These are phyloP conservation scores for Talaromyces trachyspermus DNA, from an alignment of 495 filamentous ascomycete genomes.

Conservation along the genomic window DNA sequence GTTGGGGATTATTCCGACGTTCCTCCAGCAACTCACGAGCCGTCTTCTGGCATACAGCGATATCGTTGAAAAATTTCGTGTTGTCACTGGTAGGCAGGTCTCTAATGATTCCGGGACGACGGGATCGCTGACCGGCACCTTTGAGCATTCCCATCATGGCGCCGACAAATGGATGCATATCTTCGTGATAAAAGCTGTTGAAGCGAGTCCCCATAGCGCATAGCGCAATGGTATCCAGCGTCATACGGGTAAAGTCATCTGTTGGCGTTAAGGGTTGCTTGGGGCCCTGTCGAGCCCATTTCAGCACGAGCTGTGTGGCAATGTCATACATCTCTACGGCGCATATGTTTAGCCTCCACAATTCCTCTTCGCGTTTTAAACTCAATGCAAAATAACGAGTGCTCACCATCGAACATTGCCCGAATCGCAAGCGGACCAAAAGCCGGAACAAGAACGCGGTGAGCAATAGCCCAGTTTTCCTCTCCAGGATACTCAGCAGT, in stretches of 20 bases:
- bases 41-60: constrained; percentile 45
- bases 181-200: constrained; percentile 65
- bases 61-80: constrained; percentile 51
- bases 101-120: constrained; percentile 44
- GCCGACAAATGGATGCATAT: constrained; percentile 58
- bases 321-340: constrained; percentile 62
- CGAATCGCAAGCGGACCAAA: constrained; percentile 66
- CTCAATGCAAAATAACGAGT: too few relatives aligned
- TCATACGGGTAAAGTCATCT: constrained; percentile 70
- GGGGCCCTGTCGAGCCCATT: constrained; percentile 64
- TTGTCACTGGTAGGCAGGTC: constrained; percentile 43
- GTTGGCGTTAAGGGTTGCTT: constrained; percentile 47
- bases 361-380: too few relatives aligned
- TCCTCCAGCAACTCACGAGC: constrained; percentile 52
- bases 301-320: constrained; percentile 59
- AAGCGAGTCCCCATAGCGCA: constrained; percentile 70
- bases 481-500: constrained; percentile 52
- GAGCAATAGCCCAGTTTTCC: constrained; percentile 63
- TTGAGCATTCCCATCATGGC: constrained; percentile 55
- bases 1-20: constrained; percentile 44
- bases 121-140: constrained; percentile 45
- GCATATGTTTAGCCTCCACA: too few relatives aligned
- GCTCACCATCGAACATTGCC: constrained; percentile 53
- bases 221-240: constrained; percentile 65
- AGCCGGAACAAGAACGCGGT: constrained; percentile 57